Evolutionary conservation across 257 asterid genomes (phyloP).

Genomic region (Solanum piurae): DNA sequence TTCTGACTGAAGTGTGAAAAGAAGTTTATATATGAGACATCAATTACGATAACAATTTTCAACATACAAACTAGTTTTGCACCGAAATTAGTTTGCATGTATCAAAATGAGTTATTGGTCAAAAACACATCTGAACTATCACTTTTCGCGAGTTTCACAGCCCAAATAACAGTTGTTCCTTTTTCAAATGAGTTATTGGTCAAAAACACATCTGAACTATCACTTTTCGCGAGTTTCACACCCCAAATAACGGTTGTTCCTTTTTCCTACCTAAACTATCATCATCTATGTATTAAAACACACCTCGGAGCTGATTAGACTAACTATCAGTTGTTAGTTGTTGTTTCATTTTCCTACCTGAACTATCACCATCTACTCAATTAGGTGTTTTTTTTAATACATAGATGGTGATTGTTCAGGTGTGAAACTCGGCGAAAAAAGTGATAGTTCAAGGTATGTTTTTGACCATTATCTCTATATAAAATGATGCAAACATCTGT

Average conservation of each 20-base stretch:
- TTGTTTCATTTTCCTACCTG: not conserved
- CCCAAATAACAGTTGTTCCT: not conserved
- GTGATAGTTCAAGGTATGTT: not conserved
- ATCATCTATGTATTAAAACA: not conserved
- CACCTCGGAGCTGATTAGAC: not conserved
- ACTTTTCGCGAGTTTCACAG: not conserved
- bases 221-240: not conserved
- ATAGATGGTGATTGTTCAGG: not conserved
- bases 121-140: not conserved
- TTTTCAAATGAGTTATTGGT: not conserved
- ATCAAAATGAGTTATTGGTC: not conserved
- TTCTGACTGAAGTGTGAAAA: constrained; percentile 55
- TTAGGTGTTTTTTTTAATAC: not conserved
- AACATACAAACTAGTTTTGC: not conserved
- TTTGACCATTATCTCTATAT: not conserved
- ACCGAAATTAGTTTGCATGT: not conserved
- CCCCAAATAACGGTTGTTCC: not conserved
- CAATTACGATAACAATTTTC: not conserved
- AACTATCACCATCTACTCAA: not conserved
- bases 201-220: not conserved
- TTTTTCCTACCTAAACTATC: not conserved
- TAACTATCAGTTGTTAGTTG: not conserved
- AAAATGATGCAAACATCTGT: not conserved
- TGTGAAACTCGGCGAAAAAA: not conserved
- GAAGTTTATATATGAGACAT: not conserved